Conservation (phyloP, 1,284 basidiomycete genomes). For the Crocinoboletus sp. region DNA sequence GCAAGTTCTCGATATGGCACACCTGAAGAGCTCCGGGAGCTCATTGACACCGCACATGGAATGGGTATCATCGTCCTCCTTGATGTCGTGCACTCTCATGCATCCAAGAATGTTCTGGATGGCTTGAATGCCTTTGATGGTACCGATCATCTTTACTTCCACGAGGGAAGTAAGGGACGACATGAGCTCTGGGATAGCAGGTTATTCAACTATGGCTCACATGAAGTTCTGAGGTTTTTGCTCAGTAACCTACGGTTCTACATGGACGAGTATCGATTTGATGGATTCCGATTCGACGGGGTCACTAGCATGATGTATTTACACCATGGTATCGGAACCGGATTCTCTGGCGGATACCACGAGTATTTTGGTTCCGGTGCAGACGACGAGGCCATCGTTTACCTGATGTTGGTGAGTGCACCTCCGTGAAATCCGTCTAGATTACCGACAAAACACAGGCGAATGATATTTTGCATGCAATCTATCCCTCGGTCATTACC, state of each 20-base stretch:
- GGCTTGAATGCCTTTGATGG: conserved; percentile 97
- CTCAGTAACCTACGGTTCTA: conserved; percentile 94
- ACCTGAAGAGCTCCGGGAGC: conserved; percentile 93
- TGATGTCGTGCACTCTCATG: conserved; percentile 97
- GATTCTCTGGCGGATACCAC: conserved; percentile 96
- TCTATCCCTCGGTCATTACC: conserved; percentile 81
- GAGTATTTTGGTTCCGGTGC: conserved; percentile 92
- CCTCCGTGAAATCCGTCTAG: neutral
- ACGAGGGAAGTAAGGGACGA: conserved; percentile 84
- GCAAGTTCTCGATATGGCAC: conserved; percentile 92
- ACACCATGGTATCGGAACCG: conserved; percentile 96
- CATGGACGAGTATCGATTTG: conserved; percentile 94
- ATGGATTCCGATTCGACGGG: conserved; percentile 97
- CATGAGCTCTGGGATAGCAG: conserved; percentile 98
- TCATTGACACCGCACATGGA: conserved; percentile 92
- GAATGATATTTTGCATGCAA: conserved; percentile 82
- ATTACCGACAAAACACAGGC: conserved; percentile 52
- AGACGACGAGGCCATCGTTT: conserved; percentile 89
- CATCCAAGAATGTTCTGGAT: conserved; percentile 96
- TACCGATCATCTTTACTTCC: conserved; percentile 96
- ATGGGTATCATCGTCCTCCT: conserved; percentile 92
- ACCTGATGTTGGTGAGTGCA: conserved; percentile 88
- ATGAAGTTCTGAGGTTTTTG: conserved; percentile 94
- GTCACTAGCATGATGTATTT: conserved; percentile 99
- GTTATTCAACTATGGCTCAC: conserved; percentile 93